Evolutionary conservation across 2,329 filamentous ascomycete species (phyloP), one percentile per base, ranked within the genome.

Genomic region (Colletotrichum paranaense): DNA sequence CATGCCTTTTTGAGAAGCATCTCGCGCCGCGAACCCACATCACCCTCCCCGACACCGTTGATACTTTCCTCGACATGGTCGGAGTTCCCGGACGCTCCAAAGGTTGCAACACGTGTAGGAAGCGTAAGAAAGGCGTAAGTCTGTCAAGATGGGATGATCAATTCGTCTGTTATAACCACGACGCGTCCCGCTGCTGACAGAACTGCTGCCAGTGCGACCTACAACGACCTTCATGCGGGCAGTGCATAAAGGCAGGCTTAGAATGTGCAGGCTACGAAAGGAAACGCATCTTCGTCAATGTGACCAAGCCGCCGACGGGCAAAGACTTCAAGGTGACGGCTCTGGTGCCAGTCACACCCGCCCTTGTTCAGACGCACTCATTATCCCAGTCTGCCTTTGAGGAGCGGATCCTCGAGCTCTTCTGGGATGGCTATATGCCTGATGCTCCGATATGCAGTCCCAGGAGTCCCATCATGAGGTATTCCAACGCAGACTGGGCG

Each of bases 61-160:
- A 9, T n/a, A 62, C 19, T 22, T 24, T 12, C 26, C 19, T 11
- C 35, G 53, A 14, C 53, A 77, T 77, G 76, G 75, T 75, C 9
- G 76, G 76, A 9, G 75, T 75, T 24, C 75, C 76, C 5, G 76
- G 76, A 9, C 75, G 68, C 56, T 77, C 76, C 42, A 76, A 75
- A 53, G 76, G 70, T 12, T 77, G 75, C 57, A 74, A 75, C 38
- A 77, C 73, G 19, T 76, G 76, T 60, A 70, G 75, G 9, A 71
- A 60, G 26, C 73, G 75, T 16, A 76, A 76, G 66, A 77, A 77
- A 55, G 76, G 75, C 53, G 76, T 77, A 58, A 65, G 76, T 72
- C 2, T 38, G 11, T 9, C n/a, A 11, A 35, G 8, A n/a, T 11
- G 32, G n/a, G 22, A 16, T 42, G 3, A 22, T 52, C 9, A 11